Conservation (phyloP, 2,329 filamentous ascomycete species). For the Pseudocercospora crystallina region DNA sequence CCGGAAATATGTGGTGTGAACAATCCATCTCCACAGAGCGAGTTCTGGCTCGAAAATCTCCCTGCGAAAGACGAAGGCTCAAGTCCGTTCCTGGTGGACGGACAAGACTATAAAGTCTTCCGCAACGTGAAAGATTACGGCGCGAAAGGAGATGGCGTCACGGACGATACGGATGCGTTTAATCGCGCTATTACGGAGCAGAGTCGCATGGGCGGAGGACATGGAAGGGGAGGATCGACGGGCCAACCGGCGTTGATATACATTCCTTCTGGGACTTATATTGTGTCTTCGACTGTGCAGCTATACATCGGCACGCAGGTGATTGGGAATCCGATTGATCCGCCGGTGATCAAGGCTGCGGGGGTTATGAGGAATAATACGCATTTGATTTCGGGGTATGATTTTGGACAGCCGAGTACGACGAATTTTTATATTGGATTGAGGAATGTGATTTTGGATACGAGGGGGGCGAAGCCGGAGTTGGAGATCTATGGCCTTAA, state of each 20-base stretch:
- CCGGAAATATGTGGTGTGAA: constrained; percentile 13
- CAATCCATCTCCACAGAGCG: constrained; percentile 7
- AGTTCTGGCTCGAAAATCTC: constrained; percentile 72
- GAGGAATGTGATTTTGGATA: constrained; percentile 32
- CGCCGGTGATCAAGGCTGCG: constrained; percentile 66
- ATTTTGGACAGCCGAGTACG: constrained; percentile 25
- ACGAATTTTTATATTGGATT: constrained; percentile 33
- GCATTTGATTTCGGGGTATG: constrained; percentile 24
- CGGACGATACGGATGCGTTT: constrained; percentile 89
- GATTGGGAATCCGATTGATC: constrained; percentile 70
- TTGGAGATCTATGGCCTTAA: constrained; percentile 26
- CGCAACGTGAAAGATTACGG: constrained; percentile 48
- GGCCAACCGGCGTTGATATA: constrained; percentile 56
- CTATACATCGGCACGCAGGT: constrained; percentile 92
- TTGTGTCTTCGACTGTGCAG: constrained; percentile 73
- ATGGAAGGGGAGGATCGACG: constrained; percentile 13
- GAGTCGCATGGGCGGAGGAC: constrained; percentile 13
- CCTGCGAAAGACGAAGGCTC: constrained; percentile 61
- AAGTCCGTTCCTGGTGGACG: constrained; percentile 59
- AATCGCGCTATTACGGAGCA: constrained; percentile 68
- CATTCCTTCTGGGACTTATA: constrained; percentile 30
- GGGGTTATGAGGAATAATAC: constrained; percentile 19
- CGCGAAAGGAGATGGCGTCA: constrained; percentile 58
- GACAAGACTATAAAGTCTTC: constrained; percentile 58
- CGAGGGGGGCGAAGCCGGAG: constrained; percentile 19